Percentiles rank a stretch among this genome's conserved stretches.
These are phyloP conservation scores for Aspergillus egyptiacus DNA, from an alignment of 495 filamentous ascomycete genomes.

Conservation along the genomic window DNA sequence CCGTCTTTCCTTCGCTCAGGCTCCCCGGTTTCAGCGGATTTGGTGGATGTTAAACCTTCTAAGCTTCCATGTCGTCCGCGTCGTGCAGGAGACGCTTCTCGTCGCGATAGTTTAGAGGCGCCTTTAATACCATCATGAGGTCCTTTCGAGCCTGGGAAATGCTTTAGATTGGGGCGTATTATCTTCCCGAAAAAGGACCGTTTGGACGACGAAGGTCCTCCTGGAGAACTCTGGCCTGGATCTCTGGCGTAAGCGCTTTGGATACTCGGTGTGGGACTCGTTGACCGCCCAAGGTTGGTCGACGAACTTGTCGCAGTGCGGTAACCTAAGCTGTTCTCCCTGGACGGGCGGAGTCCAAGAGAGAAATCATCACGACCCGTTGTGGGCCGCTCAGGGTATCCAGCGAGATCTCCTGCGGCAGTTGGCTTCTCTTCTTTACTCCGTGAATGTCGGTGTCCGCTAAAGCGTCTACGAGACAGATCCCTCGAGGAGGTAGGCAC, in stretches of 20 bases:
- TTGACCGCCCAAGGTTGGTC: constrained; percentile 50
- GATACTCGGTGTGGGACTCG: constrained; percentile 70
- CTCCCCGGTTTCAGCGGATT: constrained; percentile 30
- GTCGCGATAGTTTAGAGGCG: constrained; percentile 31
- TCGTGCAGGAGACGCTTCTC: constrained; percentile 46
- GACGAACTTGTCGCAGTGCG: constrained; percentile 44
- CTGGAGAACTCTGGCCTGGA: constrained; percentile 53
- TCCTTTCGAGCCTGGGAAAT: constrained; percentile 50
- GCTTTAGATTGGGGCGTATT: constrained; percentile 51
- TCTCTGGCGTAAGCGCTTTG: constrained; percentile 48
- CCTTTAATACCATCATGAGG: constrained; percentile 30
- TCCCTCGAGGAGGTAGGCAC: constrained; percentile 38
- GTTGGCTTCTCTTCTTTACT: constrained; percentile 67
- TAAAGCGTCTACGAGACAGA: constrained; percentile 55
- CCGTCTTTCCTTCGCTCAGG: constrained; percentile 42
- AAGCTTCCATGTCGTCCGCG: constrained; percentile 39
- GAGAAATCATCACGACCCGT: constrained; percentile 66
- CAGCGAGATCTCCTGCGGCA: constrained; percentile 40
- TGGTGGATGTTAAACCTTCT: constrained; percentile 26
- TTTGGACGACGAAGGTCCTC: constrained; percentile 53
- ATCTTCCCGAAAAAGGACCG: constrained; percentile 62
- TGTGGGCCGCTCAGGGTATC: constrained; percentile 49
- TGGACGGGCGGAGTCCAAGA: constrained; percentile 44
- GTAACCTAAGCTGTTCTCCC: constrained; percentile 38
- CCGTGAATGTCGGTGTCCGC: constrained; percentile 64